Percentiles rank a stretch among this genome's conserved stretches.
Evolutionary conservation across 306 rosid species (phyloP).

Genomic region (Hippophae rhamnoides): DNA sequence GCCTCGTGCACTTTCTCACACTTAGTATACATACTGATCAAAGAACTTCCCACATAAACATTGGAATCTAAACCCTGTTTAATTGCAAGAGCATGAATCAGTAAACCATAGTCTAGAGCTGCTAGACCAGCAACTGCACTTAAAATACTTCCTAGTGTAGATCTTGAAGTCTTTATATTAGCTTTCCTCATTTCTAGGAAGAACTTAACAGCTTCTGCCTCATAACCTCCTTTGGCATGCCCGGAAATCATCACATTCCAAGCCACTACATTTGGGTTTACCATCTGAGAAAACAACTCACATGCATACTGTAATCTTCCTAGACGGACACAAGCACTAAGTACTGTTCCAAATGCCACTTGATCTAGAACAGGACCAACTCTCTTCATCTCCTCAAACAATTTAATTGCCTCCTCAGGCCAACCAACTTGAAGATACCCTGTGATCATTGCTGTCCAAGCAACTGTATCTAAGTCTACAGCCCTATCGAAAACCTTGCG

Average conservation of each 20-base stretch:
- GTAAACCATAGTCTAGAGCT: constrained; percentile 37
- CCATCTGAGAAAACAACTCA: constrained; percentile 41
- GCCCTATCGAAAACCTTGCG: constrained; percentile 30
- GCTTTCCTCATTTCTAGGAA: constrained; percentile 43
- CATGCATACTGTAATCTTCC: constrained; percentile 40
- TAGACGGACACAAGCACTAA: constrained; percentile 39
- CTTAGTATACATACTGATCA: constrained; percentile 83
- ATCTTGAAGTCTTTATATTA: constrained; percentile 55
- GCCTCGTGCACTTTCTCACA: constrained; percentile 44
- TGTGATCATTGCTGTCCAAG: constrained; percentile 60
- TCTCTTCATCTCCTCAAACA: constrained; percentile 45
- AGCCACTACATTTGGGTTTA: constrained; percentile 52
- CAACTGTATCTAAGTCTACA: constrained; percentile 32
- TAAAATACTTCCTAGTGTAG: constrained; percentile 79
- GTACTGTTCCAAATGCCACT: constrained; percentile 46
- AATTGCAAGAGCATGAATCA: constrained; percentile 60
- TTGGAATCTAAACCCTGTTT: constrained; percentile 58
- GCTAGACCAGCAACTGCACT: constrained; percentile 50
- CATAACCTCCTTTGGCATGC: constrained; percentile 52
- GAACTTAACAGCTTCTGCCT: constrained; percentile 37
- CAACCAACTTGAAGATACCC: constrained; percentile 50
- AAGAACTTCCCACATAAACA: constrained; percentile 77
- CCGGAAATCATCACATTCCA: constrained; percentile 89
- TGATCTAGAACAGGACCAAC: constrained; percentile 41
- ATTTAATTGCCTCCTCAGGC: constrained; percentile 41